Conservation (phyloP, 495 filamentous ascomycete genomes). For the Tuber melanosporum region DNA sequence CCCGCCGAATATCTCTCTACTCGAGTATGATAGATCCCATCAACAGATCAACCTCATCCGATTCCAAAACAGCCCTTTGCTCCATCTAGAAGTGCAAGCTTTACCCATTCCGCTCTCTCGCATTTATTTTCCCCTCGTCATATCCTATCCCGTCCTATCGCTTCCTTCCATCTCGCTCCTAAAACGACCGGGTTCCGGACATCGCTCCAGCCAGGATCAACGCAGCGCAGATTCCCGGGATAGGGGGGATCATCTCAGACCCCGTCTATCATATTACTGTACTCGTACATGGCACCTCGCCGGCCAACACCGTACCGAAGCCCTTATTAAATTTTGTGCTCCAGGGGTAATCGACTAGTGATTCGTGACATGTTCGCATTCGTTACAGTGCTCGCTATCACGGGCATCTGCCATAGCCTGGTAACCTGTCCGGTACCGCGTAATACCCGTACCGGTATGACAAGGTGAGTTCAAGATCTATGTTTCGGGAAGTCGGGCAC, state of each 20-base stretch:
- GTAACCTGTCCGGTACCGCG: too few species aligned
- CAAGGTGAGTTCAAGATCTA: not conserved
- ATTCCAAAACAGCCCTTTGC: not conserved
- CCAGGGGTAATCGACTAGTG: not conserved
- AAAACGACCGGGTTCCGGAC: not conserved
- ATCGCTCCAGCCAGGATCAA: not conserved
- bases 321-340: not conserved
- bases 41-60: not conserved
- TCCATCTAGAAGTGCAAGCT: not conserved
- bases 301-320: not conserved
- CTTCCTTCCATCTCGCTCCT: not conserved
- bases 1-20: not conserved
- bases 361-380: too few species aligned
- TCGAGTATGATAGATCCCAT: not conserved
- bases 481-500: not conserved
- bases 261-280: not conserved
- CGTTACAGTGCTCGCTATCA: too few species aligned
- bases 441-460: not conserved
- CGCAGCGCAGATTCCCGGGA: not conserved
- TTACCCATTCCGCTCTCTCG: not conserved
- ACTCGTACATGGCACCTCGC: not conserved
- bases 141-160: not conserved
- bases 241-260: not conserved
- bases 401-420: too few species aligned
- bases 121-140: not conserved